Percentiles rank a stretch among this genome's conserved stretches.
Conservation (phyloP, 1,284 basidiomycete genomes). For the Leccinum pachyderme region DNA sequence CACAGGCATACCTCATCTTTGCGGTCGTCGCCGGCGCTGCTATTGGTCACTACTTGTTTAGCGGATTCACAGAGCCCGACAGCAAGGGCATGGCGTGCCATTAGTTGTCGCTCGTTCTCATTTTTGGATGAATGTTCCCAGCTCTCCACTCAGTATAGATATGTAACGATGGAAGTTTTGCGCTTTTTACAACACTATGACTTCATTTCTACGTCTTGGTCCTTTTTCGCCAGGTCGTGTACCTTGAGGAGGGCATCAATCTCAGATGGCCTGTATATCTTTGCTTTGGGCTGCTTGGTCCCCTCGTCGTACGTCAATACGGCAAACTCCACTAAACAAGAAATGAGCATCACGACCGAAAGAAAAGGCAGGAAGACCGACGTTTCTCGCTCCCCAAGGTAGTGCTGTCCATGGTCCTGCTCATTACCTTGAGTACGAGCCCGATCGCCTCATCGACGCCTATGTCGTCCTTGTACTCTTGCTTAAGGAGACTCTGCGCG, state of each 20-base stretch:
- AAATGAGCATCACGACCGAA: slow-evolving; percentile 2
- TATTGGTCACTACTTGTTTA: slow-evolving; percentile 72
- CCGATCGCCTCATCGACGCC: slow-evolving; percentile 88
- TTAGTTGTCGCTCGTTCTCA: slow-evolving; percentile 22
- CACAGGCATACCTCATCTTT: slow-evolving; percentile 73
- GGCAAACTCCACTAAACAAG: slow-evolving; percentile 84
- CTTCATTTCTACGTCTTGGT: slow-evolving; percentile 75
- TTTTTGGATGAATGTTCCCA: not conserved
- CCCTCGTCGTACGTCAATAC: slow-evolving; percentile 83
- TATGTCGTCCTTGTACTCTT: slow-evolving; percentile 98
- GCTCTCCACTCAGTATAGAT: not conserved
- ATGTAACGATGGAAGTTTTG: not conserved
- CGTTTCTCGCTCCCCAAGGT: slow-evolving; percentile 93
- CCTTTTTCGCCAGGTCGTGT: slow-evolving; percentile 86
- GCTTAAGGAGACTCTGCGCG: slow-evolving; percentile 91
- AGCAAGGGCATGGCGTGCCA: slow-evolving; percentile 63
- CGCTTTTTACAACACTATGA: slow-evolving; percentile 26
- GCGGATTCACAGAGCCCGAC: slow-evolving; percentile 56
- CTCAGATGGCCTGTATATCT: slow-evolving; percentile 91
- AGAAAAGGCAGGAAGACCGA: slow-evolving; percentile 41
- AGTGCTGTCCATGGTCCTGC: slow-evolving; percentile 99
- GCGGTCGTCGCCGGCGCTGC: slow-evolving; percentile 71
- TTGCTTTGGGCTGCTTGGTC: slow-evolving; percentile 81
- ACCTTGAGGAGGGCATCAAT: slow-evolving; percentile 84
- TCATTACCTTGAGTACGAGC: slow-evolving; percentile 91